Base-by-base conservation (phyloP, 1,284 basidiomycete species). In the Ustilago loliicola region DNA sequence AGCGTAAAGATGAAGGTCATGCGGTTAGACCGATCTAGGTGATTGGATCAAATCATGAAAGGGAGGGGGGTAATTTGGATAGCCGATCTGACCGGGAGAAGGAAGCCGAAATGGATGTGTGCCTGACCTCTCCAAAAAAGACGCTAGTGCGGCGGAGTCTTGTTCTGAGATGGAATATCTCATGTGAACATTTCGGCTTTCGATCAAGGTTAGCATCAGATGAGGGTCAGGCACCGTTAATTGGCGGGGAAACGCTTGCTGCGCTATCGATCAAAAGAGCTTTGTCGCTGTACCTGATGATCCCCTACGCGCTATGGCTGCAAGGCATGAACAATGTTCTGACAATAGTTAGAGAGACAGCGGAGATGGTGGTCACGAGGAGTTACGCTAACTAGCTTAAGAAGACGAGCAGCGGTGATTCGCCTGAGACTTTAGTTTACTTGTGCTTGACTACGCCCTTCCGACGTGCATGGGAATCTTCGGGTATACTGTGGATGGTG, bases 141-240 rank as follows among this genome's bases (percentile, higher is more conserved):
- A 29, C 48, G 48, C 48, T 50, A 50, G 48, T 50, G 48, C 5
- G 48, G 48, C 48, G 48, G 48, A 50, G 48, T 50, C 8, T 29
- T 15, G 11, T 50, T 25, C 48, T 50, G 48, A 29, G 48, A 50
- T 29, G 48, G 17, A 50, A 50, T 45, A 7, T 45, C 42, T 45
- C 42, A 45, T 45, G 42, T 21, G 42, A 45, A 45, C 5, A 9
- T 45, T 45, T 21, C 21, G 42, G 42, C 42, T 45, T 45, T 21
- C 42, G n/a, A 45, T 45, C 42, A 45, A 45, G n/a, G 42, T 45
- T 45, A 45, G 42, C 21, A 7, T 45, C 17, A 1, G 7, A 7
- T 45, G 42, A 45, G 42, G 21, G 21, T 21, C n/a, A 45, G 42
- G 42, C 7, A 45, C 21, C 42, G 7, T 21, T 40, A 5, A 5